phyloP scores from a whole-genome alignment of 805 yeast species.

The Limtongia smithiae region DNA sequence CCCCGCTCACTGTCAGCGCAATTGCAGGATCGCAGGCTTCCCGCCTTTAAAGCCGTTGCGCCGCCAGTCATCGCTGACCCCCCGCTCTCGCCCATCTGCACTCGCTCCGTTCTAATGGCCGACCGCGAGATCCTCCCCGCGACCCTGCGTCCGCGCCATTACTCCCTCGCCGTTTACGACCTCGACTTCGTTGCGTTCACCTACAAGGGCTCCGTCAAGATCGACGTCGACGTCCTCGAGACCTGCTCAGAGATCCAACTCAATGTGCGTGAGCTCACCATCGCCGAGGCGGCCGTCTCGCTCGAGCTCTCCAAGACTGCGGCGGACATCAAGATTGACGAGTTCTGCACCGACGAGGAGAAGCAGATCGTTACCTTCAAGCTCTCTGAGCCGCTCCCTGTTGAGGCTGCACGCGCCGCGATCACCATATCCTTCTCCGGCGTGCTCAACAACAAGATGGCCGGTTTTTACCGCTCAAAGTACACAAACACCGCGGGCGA shows the following conservation, averaged over 20 bases:
- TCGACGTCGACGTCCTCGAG: conserved; percentile 28
- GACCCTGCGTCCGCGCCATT: conserved; percentile 27
- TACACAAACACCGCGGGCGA: conserved; percentile 50
- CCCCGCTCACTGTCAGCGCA: too few relatives aligned
- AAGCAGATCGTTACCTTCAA: conserved; percentile 59
- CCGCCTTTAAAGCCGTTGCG: too few relatives aligned
- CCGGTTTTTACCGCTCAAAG: conserved; percentile 59
- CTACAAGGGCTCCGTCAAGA: conserved; percentile 27
- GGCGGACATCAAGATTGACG: conserved; percentile 34
- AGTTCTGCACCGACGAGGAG: conserved; percentile 41
- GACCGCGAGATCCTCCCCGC: conserved; percentile 29
- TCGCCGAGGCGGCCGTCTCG: conserved; percentile 17
- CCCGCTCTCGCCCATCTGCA: neutral
- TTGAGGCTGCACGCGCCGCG: conserved; percentile 39
- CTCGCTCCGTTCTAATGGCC: conserved; percentile 12
- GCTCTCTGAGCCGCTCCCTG: conserved; percentile 41
- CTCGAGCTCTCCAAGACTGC: conserved; percentile 27
- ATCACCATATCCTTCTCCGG: conserved; percentile 56
- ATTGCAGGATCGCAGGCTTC: too few relatives aligned
- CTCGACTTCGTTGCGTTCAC: conserved; percentile 22
- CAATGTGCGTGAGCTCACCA: conserved; percentile 26
- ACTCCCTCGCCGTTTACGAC: conserved; percentile 26
- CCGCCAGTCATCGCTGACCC: neutral
- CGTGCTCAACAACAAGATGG: conserved; percentile 61
- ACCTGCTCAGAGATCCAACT: conserved; percentile 24